A percentile compares a stretch with the other conserved stretches of the same genome.
Evolutionary conservation across 2,329 filamentous ascomycete genomes (phyloP).

Genomic region (Dothistroma pini): DNA sequence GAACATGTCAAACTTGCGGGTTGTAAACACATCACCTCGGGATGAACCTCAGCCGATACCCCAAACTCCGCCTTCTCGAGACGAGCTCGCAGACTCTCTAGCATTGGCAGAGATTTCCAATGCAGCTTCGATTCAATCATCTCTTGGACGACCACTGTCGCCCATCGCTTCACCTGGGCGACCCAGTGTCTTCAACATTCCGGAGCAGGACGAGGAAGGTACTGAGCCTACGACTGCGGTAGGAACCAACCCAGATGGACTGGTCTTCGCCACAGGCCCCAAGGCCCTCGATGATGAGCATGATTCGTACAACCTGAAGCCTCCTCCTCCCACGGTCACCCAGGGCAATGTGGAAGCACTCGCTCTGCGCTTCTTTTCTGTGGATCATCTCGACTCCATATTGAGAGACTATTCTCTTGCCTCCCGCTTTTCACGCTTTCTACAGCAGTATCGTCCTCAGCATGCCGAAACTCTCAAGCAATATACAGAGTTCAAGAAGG

Average conservation of each 20-base stretch:
- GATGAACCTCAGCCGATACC: neutral
- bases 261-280: neutral
- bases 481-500: constrained; percentile 43
- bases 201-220: constrained; percentile 7
- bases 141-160: constrained; percentile 14
- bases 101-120: neutral
- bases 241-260: neutral
- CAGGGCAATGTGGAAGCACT: constrained; percentile 36
- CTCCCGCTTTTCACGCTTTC: constrained; percentile 38
- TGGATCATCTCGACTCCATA: constrained; percentile 42
- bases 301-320: constrained; percentile 39
- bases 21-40: neutral
- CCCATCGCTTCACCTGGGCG: constrained; percentile 19
- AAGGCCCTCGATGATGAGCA: constrained; percentile 21
- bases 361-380: constrained; percentile 40
- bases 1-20: neutral
- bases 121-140: neutral
- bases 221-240: neutral
- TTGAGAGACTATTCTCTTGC: constrained; percentile 37
- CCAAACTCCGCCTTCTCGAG: neutral
- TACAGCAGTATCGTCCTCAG: constrained; percentile 39
- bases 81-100: neutral
- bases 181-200: constrained; percentile 29
- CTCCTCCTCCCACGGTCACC: constrained; percentile 33
- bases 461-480: constrained; percentile 35